A percentile compares a stretch with the other conserved stretches of the same genome.
These are phyloP conservation scores for Rubus parviflorus DNA, from an alignment of 306 rosid species.

Conservation along the genomic window DNA sequence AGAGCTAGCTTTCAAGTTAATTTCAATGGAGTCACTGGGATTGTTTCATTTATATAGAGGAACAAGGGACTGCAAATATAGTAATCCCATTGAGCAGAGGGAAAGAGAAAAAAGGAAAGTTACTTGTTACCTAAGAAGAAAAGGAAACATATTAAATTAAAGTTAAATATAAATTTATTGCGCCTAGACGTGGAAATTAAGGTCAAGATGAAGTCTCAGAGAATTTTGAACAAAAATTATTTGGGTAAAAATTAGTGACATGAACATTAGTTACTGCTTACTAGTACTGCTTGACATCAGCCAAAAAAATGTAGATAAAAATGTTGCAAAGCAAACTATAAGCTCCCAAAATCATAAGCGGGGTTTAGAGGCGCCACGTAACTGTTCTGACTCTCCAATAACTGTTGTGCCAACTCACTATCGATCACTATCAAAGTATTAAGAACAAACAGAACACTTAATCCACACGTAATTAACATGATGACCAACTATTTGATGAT, in stretches of 20 bases:
- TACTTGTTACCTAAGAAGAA: background rate
- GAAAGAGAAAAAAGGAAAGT: background rate
- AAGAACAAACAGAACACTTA: too few relatives aligned
- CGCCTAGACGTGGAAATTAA: background rate
- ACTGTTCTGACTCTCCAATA: too few relatives aligned
- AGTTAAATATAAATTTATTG: background rate
- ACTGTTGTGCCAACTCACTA: too few relatives aligned
- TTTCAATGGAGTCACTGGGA: background rate
- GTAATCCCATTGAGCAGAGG: background rate
- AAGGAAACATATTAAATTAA: background rate
- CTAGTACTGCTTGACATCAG: background rate
- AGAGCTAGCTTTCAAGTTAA: background rate
- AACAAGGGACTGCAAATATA: background rate
- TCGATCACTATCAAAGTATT: too few relatives aligned
- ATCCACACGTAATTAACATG: background rate
- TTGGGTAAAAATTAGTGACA: background rate
- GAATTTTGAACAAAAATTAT: background rate
- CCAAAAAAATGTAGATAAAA: too few relatives aligned
- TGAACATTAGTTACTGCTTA: background rate
- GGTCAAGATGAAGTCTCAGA: background rate
- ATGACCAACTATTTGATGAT: background rate
- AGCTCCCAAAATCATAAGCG: too few relatives aligned
- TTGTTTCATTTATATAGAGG: background rate
- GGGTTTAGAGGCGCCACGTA: too few relatives aligned
- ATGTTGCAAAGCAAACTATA: background rate